Base-by-base conservation (phyloP, 2,329 filamentous ascomycete species). In the Apiospora koreana region DNA sequence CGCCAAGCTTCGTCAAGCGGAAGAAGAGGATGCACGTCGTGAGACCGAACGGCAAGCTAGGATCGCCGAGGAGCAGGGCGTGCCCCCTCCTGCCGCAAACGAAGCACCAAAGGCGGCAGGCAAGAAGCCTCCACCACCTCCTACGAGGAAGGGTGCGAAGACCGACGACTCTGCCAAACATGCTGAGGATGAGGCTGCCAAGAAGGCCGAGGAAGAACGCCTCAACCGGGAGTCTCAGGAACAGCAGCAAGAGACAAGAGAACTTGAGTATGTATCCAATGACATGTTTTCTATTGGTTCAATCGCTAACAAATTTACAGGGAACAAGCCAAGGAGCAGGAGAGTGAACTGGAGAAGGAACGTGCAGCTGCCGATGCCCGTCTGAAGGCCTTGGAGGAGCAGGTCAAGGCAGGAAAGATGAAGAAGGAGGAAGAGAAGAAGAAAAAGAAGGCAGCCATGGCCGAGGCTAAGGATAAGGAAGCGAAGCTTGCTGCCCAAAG, bases 341-440 rank as follows among this genome's bases (percentile, higher is more conserved):
- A 97, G 80, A 90, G 93, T 38, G 94, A 97, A 71, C 87, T 97
- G 69, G 90, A 89, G 42, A 90, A 88, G 74, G 94, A 98, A 81
- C 92, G 92, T 69, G 89, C 94, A 76, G 94, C 93, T 68, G 91
- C 95, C 50, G 90, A 93, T 75, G 93, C 93, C 73, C 94, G 95
- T 67, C 87, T 98, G 31, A 94, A 91, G 79, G 94, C 94, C 21
- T 88, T 99, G 10, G 95, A 99, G 81, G 94, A 98, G 79, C 94
- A 98, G 81, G 94, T 98, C 68, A 92, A 91, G 73, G 93, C 95
- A 79, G 94, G 95, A 77, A 99, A 98, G 84, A 84, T 98, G 68
- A 95, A 94, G 86, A 98, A 97, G 82, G 93, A 97, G 75, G 96
- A 99, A 80, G 96, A 98, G 83, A 98, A 97, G 86, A 93, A 92